Base-by-base conservation (phyloP, 2,329 filamentous ascomycete species). In the Aspergillus sp. region DNA sequence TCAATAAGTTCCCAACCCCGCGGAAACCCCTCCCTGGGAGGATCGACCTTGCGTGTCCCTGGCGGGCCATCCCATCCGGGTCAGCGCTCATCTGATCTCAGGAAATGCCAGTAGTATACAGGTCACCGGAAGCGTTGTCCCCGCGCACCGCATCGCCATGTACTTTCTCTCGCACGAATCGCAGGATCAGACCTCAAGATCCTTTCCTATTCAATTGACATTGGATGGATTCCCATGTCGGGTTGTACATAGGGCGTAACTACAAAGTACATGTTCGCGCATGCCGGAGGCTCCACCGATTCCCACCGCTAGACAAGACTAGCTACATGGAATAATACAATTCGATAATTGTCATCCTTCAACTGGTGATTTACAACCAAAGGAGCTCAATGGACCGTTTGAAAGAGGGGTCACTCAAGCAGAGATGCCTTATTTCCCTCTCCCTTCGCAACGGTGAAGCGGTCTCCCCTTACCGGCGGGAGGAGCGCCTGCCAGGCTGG, bases 401-500 rank as follows among this genome's bases (percentile, higher is more conserved):
- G 20, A 26, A 26, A 26, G 24, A 26, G 24, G 24, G 24, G 24
- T 8, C 8, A 5, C 9, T 5, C 9, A 10, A 10, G 35, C 16
- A 38, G 35, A 8, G 35, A n/a, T 38, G 6, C 35, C 14, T 38
- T 13, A 38, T 14, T 38, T 2, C 7, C 8, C 4, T 7, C 22
- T 24, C 22, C 24, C 24, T 8, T 36, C 3, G 33, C 33, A n/a
- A 14, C 33, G 16, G 33, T 36, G 24, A 26, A 26, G 24, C 33
- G n/a, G 33, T 36, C 33, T 36, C 11, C 11, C 32, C 33, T n/a
- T 36, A 36, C 14, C 33, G 14, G 44, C 24, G 22, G 26, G 30
- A 30, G 32, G 16, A 30, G 45, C 19, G 42, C 42, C 45, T 48
- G 52, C 50, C 46, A 56, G 49, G 54, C 43, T 60, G 49, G 53